phyloP scores from a whole-genome alignment of 2,329 filamentous ascomycete species.

The Trichophyton mentagrophytes region DNA sequence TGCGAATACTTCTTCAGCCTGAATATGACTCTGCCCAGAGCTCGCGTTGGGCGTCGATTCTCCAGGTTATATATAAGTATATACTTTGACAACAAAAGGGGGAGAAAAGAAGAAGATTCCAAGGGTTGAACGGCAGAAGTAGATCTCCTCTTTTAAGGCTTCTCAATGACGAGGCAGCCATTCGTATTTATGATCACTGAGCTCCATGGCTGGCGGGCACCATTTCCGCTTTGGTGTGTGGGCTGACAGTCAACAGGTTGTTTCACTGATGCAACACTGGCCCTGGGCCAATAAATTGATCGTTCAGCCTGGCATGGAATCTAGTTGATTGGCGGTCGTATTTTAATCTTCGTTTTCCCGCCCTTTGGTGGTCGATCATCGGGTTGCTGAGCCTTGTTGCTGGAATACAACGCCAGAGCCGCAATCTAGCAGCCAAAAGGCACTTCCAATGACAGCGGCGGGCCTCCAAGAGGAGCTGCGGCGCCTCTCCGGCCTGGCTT shows the following conservation, averaged over 20 bases:
- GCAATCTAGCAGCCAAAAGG: not conserved
- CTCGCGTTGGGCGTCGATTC: not conserved
- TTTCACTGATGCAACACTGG: not conserved
- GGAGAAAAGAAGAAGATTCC: not conserved
- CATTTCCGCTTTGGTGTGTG: not conserved
- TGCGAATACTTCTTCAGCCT: not conserved
- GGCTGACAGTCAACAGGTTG: not conserved
- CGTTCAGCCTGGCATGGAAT: not conserved
- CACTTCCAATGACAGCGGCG: too few species aligned
- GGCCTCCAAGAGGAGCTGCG: too few species aligned
- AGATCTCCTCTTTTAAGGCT: not conserved
- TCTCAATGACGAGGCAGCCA: not conserved
- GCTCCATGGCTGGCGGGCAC: not conserved
- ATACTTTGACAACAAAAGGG: not conserved
- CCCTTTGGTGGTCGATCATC: not conserved
- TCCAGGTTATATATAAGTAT: not conserved
- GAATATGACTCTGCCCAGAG: not conserved
- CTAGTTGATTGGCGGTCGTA: not conserved
- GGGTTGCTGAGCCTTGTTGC: not conserved
- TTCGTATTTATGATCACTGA: not conserved
- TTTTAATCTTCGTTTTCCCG: not conserved
- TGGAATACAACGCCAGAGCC: not conserved
- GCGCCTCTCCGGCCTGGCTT: not conserved
- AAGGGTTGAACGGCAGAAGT: not conserved
- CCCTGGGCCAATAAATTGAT: not conserved